Evolutionary conservation across 1,139 yeast genomes (phyloP).

Genomic region (Yamadazyma triangularis): DNA sequence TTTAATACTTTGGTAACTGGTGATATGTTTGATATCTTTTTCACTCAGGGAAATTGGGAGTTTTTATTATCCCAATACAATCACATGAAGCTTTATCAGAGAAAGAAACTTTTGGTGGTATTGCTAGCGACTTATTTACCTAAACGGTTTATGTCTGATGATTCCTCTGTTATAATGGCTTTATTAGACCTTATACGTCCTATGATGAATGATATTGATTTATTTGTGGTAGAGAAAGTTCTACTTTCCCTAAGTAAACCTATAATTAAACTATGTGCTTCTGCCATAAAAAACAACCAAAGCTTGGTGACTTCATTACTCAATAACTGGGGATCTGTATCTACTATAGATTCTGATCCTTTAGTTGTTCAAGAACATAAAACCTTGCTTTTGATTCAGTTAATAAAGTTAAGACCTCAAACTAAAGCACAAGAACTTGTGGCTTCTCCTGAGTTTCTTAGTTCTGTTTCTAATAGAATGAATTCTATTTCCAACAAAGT

Average conservation of each 20-base stretch:
- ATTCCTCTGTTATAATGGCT: too few relatives aligned
- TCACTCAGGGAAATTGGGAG: constrained; percentile 17
- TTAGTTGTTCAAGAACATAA: constrained; percentile 29
- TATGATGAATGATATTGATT: constrained; percentile 3
- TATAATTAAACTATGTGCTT: too few relatives aligned
- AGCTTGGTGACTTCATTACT: not conserved
- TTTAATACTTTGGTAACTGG: constrained; percentile 15
- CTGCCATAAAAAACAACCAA: too few relatives aligned
- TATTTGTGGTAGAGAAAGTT: constrained; percentile 3
- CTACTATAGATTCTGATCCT: constrained; percentile 26
- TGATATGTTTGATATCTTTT: constrained; percentile 21
- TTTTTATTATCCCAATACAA: constrained; percentile 14
- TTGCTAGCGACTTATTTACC: constrained; percentile 1
- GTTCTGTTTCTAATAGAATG: constrained; percentile 42
- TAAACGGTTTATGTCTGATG: constrained; percentile 1
- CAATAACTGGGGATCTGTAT: constrained; percentile 28
- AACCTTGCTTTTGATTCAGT: constrained; percentile 35
- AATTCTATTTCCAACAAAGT: constrained; percentile 38
- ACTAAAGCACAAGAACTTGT: constrained; percentile 16
- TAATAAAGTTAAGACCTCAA: constrained; percentile 17
- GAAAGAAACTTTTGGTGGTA: constrained; percentile 13
- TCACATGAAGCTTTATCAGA: constrained; percentile 25
- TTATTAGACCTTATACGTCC: too few relatives aligned
- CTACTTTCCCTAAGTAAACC: too few relatives aligned
- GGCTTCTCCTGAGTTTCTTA: constrained; percentile 27